Conservation (phyloP, 176 grass and related monocot genomes). For the Puccinellia tenuiflora region DNA sequence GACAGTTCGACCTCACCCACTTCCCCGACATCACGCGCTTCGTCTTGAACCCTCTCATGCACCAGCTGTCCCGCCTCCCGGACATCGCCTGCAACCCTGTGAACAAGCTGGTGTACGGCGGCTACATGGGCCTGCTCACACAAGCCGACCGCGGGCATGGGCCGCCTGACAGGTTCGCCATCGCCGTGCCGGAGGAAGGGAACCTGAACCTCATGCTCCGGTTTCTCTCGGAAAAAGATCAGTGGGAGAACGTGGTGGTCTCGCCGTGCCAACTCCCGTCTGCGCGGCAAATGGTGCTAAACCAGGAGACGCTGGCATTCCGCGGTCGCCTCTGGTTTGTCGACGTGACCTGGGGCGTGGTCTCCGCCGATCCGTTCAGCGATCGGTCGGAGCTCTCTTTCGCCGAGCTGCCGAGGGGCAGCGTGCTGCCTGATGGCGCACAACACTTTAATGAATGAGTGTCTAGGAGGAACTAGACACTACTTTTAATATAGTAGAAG, state of each 20-base stretch:
- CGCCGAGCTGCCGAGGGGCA: slow-evolving; percentile 10
- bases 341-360: neutral
- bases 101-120: neutral
- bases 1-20: neutral
- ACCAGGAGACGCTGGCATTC: neutral
- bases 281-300: neutral
- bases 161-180: neutral
- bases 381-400: neutral
- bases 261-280: neutral
- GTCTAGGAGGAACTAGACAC: no score
- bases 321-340: neutral
- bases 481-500: no score
- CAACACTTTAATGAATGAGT: no score
- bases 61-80: neutral
- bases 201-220: neutral
- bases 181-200: neutral
- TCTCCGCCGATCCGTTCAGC: slow-evolving; percentile 5
- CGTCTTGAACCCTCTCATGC: neutral
- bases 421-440: neutral
- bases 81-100: neutral
- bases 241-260: neutral
- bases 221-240: neutral
- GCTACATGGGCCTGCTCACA: neutral
- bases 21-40: neutral
- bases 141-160: neutral